Evolutionary conservation across 345 rosid species (phyloP), one percentile per base, ranked within the genome.

Genomic region (Eutrema japonicum): DNA sequence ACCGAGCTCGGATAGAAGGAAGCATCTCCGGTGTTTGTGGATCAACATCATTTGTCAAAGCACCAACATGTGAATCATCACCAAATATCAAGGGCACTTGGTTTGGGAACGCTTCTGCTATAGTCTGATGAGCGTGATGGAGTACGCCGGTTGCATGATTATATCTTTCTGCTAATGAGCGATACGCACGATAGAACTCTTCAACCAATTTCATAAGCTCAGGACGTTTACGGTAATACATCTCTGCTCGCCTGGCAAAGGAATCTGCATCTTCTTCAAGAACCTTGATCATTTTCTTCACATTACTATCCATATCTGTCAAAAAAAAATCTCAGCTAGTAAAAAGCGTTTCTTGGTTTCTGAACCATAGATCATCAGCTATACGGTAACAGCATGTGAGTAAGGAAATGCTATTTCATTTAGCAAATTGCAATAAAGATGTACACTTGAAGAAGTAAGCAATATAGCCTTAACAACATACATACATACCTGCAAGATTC

Each of bases 231-330:
- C 87, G 89, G 59, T 90, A 96, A 72, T 92, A 96, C 99, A 96
- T 90, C 72, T 96, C 97, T 10, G 99, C 98, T 82, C 97, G 80
- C 75, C 85, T 85, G 11, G 99, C 99, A 74, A 96, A 92, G 16
- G 99, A 89, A 81, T 96, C 99, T 27, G 97, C 99, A 84, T 96
- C 99, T 82, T 90, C 96, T 79, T 96, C 97, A 36, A 96, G 87
- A 64, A 96, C 87, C 84, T 84, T 92, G 74, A 96, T 90, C 98
- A 96, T 96, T 54, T 90, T 93, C 43, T 86, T 90, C 77, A 96
- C 96, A 75, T 92, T 96, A 51, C 74, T 77, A 77, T 96, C 98
- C 97, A 92, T 96, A 74, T 88, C 98, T 95, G 87, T 73, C 74
- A 66, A 79, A 54, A 10, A 2, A 56, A 33, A 62, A 42, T 2